A percentile compares a stretch with the other conserved stretches of the same genome.
Conservation (phyloP, 306 rosid species). For the Clitoria ternatea region DNA sequence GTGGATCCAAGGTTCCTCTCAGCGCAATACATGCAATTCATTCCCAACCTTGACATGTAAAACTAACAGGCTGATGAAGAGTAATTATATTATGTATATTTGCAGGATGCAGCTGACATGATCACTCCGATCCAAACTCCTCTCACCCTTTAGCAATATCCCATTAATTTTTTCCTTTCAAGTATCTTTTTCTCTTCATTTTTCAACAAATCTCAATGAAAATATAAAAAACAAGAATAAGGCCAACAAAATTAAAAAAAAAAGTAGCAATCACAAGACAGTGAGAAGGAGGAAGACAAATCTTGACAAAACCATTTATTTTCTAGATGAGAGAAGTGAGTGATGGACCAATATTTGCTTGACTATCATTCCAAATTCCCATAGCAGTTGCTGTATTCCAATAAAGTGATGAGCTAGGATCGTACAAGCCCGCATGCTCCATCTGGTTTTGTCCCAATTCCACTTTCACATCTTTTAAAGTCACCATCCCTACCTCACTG, state of each 20-base stretch:
- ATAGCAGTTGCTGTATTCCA: conserved; percentile 55
- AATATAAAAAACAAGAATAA: conserved; percentile 13
- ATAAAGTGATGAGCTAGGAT: conserved; percentile 60
- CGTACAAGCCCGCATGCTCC: conserved; percentile 56
- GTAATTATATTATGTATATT: conserved; percentile 9
- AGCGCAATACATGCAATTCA: conserved; percentile 47
- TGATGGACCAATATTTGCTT: conserved; percentile 59
- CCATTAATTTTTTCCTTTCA: conserved; percentile 14
- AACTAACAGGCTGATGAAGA: conserved; percentile 45
- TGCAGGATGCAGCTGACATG: conserved; percentile 93
- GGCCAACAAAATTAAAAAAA: not conserved
- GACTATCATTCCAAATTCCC: conserved; percentile 69
- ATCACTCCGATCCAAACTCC: conserved; percentile 83
- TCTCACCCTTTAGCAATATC: conserved; percentile 37
- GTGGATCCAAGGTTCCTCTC: conserved; percentile 97
- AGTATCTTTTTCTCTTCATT: conserved; percentile 4
- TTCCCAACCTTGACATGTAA: conserved; percentile 47
- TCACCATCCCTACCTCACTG: conserved; percentile 2
- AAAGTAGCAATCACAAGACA: conserved; percentile 7
- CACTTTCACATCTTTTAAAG: conserved; percentile 51
- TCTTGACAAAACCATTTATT: conserved; percentile 19
- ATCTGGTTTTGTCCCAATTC: conserved; percentile 49
- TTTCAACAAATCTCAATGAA: conserved; percentile 7
- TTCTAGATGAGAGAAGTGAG: conserved; percentile 72
- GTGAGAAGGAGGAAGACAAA: conserved; percentile 23